Conservation (phyloP, 257 asterid genomes). For the Nicotiana tabacum region DNA sequence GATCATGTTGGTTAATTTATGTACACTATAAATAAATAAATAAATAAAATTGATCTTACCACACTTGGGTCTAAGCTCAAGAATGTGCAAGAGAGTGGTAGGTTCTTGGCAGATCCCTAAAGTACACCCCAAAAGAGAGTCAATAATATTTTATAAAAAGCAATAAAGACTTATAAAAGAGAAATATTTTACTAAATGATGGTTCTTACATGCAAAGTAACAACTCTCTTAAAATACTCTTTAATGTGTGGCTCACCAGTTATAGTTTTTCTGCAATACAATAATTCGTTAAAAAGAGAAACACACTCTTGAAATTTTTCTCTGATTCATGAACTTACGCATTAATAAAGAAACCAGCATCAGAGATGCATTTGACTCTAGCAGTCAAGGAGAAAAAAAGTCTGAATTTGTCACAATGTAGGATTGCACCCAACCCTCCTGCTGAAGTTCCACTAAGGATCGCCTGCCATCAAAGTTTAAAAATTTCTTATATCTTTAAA, state of each 20-base stretch:
- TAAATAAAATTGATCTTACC: constrained; percentile 13
- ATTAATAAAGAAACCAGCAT: constrained; percentile 35
- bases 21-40: neutral
- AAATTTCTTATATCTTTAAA: no score
- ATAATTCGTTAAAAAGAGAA: neutral
- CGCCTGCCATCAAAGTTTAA: constrained; percentile 6
- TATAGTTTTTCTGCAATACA: constrained; percentile 18
- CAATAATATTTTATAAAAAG: no score
- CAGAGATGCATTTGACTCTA: constrained; percentile 33
- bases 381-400: constrained; percentile 3
- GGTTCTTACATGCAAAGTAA: constrained; percentile 20
- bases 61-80: constrained; percentile 15
- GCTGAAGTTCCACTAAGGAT: no score
- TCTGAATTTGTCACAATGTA: constrained; percentile 37
- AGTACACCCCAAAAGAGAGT: neutral
- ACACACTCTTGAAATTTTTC: no score
- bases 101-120: constrained; percentile 12
- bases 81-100: constrained; percentile 27
- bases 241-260: constrained; percentile 10
- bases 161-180: neutral
- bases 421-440: constrained; percentile 21
- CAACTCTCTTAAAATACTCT: neutral
- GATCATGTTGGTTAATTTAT: no score
- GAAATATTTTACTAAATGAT: no score
- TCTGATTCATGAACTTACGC: constrained; percentile 9